Conservation (phyloP, 2,329 filamentous ascomycete genomes). For the Scedosporium minutisporum region DNA sequence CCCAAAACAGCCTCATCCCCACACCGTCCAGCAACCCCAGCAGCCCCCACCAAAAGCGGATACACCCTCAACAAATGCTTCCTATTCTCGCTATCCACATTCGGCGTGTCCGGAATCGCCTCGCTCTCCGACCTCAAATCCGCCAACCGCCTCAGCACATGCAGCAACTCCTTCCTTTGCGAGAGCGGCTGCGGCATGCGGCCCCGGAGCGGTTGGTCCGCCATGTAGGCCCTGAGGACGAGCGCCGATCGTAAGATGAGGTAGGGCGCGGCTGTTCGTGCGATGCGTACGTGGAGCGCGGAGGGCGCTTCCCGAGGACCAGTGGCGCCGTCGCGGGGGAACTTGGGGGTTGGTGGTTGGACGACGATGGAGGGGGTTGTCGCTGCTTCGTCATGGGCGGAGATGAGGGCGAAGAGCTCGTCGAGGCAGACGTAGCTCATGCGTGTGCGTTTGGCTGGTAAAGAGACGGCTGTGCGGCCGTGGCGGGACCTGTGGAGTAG, state of each 20-base stretch:
- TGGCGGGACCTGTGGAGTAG: constrained; percentile 53
- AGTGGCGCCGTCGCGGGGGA: constrained; percentile 20
- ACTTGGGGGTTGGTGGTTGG: constrained; percentile 34
- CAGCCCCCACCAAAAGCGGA: constrained; percentile 60
- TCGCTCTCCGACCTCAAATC: constrained; percentile 58
- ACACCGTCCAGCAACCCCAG: constrained; percentile 43
- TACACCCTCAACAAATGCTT: constrained; percentile 77
- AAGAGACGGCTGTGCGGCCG: constrained; percentile 62
- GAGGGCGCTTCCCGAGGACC: constrained; percentile 11
- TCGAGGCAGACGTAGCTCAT: constrained; percentile 77
- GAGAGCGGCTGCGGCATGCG: constrained; percentile 79
- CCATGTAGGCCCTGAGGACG: constrained; percentile 73
- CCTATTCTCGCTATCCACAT: constrained; percentile 45
- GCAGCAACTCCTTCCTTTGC: constrained; percentile 68
- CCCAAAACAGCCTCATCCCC: constrained; percentile 52
- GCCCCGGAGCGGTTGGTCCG: constrained; percentile 83
- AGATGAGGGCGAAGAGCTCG: constrained; percentile 64
- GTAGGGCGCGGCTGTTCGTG: constrained; percentile 67
- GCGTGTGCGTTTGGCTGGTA: constrained; percentile 52
- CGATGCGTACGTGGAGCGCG: constrained; percentile 47
- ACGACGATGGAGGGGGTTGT: constrained; percentile 25
- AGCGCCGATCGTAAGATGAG: constrained; percentile 74
- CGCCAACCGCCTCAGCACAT: constrained; percentile 58
- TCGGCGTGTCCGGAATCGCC: constrained; percentile 50
- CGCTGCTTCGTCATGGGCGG: constrained; percentile 32